A percentile compares a stretch with the other conserved stretches of the same genome.
These are phyloP conservation scores for Penicillium lividum DNA, from an alignment of 495 filamentous ascomycete species.

Conservation along the genomic window DNA sequence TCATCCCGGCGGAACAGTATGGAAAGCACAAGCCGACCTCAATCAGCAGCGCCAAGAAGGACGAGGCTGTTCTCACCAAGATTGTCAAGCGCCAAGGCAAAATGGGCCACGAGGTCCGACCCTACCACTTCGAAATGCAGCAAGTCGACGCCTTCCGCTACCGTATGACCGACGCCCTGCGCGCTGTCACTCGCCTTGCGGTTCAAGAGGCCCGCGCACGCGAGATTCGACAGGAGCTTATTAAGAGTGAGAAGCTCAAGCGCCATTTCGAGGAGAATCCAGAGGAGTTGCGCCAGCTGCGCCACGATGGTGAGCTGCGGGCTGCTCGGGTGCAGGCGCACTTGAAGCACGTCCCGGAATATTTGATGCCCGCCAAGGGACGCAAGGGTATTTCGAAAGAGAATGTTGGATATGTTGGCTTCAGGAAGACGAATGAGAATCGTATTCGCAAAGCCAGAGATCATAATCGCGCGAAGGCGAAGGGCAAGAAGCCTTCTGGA, in stretches of 20 bases:
- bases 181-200: conserved; percentile 77
- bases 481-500: conserved; percentile 48
- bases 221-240: conserved; percentile 83
- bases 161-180: conserved; percentile 86
- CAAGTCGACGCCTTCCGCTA: conserved; percentile 93
- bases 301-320: conserved; percentile 87
- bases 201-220: conserved; percentile 85
- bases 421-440: conserved; percentile 72
- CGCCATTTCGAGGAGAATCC: conserved; percentile 98
- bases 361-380: conserved; percentile 81
- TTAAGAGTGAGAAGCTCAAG: conserved; percentile 90
- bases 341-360: conserved; percentile 93
- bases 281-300: conserved; percentile 76
- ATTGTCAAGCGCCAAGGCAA: conserved; percentile 72
- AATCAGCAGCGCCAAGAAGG: conserved; percentile 67
- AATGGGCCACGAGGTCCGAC: conserved; percentile 74
- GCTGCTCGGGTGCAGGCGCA: conserved; percentile 80
- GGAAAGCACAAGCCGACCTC: conserved; percentile 88
- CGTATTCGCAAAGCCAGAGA: conserved; percentile 72
- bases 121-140: conserved; percentile 92
- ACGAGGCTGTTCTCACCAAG: conserved; percentile 77
- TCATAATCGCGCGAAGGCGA: conserved; percentile 56
- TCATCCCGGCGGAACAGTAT: conserved; percentile 75
- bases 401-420: conserved; percentile 70
- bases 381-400: conserved; percentile 62